Conservation (phyloP, 768 basidiomycete genomes). For the Leccinum ochraceum region DNA sequence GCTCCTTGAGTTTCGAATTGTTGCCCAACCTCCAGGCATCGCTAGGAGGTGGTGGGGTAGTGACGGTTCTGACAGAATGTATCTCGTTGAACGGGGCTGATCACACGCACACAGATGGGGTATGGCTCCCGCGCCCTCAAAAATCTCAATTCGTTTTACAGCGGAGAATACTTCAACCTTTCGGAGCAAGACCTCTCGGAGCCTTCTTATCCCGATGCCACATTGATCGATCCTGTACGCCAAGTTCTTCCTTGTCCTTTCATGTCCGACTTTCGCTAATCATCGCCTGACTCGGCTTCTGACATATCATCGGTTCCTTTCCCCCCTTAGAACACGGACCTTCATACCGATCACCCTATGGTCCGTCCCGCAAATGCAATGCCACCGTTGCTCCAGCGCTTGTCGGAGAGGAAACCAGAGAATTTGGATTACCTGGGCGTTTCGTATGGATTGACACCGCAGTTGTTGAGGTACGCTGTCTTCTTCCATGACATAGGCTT, state of each 20-base stretch:
- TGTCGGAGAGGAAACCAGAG: constrained; percentile 90
- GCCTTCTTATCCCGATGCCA: constrained; percentile 60
- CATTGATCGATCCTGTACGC: constrained; percentile 48
- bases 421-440: constrained; percentile 92
- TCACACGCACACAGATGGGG: constrained; percentile 72
- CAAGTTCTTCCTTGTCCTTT: background rate
- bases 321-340: constrained; percentile 42
- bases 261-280: background rate
- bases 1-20: background rate
- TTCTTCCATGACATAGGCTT: background rate
- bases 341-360: constrained; percentile 78
- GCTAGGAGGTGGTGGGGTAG: background rate
- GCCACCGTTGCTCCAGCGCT: constrained; percentile 90
- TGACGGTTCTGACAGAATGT: background rate
- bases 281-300: background rate
- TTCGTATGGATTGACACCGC: constrained; percentile 90
- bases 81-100: constrained; percentile 5
- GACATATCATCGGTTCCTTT: background rate
- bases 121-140: constrained; percentile 91
- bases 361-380: constrained; percentile 75
- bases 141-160: constrained; percentile 86
- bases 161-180: constrained; percentile 87
- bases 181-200: constrained; percentile 59
- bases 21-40: background rate
- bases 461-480: constrained; percentile 62